Percentiles rank a stretch among this genome's conserved stretches.
phyloP scores from a whole-genome alignment of 2,329 filamentous ascomycete species.

The Pleurostoma richardsiae region DNA sequence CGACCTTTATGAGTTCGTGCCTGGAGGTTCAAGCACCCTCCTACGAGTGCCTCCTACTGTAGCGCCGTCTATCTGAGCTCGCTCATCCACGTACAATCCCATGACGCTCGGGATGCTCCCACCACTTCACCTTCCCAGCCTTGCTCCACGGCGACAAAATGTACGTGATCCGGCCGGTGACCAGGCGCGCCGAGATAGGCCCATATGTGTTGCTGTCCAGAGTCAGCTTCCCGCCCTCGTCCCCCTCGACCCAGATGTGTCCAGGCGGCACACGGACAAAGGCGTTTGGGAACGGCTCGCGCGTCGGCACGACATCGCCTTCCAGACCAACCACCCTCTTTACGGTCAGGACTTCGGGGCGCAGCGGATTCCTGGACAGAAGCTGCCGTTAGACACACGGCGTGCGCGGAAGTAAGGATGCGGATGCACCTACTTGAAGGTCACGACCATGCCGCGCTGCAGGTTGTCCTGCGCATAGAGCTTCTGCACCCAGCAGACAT shows the following conservation, averaged over 20 bases:
- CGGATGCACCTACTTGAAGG: conserved; percentile 49
- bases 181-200: conserved; percentile 68
- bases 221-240: conserved; percentile 65
- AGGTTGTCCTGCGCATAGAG: conserved; percentile 53
- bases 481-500: conserved; percentile 56
- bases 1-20: too few species aligned
- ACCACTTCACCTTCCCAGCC: conserved; percentile 53
- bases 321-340: conserved; percentile 81
- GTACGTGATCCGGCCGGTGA: conserved; percentile 69
- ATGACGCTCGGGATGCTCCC: conserved; percentile 35
- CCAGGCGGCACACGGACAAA: conserved; percentile 67
- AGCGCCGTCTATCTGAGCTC: too few species aligned
- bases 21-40: too few species aligned
- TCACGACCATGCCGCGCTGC: conserved; percentile 69
- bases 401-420: neutral
- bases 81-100: neutral
- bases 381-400: conserved; percentile 4
- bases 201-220: conserved; percentile 89
- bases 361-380: conserved; percentile 57
- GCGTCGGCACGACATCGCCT: conserved; percentile 70
- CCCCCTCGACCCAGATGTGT: conserved; percentile 94
- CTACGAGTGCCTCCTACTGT: too few species aligned
- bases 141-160: conserved; percentile 65
- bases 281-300: conserved; percentile 50
- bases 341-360: conserved; percentile 65